These are phyloP conservation scores for Colletotrichum sp. DNA, from an alignment of 2,329 filamentous ascomycete species.

Conservation along the genomic window DNA sequence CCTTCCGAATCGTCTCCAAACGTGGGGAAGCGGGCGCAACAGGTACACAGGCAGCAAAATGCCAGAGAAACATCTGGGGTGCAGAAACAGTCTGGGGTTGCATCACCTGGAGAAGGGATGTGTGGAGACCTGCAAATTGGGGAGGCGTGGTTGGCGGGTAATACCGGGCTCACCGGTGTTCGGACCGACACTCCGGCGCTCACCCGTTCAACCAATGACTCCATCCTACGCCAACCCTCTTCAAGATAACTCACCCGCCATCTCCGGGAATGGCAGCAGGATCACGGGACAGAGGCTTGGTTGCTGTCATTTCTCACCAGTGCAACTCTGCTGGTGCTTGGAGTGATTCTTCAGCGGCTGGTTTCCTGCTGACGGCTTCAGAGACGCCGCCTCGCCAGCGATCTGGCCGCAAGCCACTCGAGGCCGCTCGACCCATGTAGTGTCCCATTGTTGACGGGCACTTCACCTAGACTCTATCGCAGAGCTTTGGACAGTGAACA, in stretches of 20 bases:
- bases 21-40: background rate
- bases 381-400: background rate
- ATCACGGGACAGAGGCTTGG: background rate
- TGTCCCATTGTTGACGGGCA: background rate
- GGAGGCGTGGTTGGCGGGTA: slow-evolving; percentile 22
- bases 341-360: background rate
- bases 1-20: background rate
- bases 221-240: slow-evolving; percentile 7
- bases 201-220: slow-evolving; percentile 4
- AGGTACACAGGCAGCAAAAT: background rate
- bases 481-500: background rate
- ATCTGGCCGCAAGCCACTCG: background rate
- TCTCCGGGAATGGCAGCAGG: background rate
- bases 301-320: background rate
- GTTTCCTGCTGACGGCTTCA: background rate
- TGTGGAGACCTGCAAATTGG: background rate
- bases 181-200: slow-evolving; percentile 19
- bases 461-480: background rate
- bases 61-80: slow-evolving; percentile 18
- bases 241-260: slow-evolving; percentile 4
- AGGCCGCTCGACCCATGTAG: background rate
- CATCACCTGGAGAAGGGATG: slow-evolving; percentile 1
- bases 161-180: slow-evolving; percentile 9
- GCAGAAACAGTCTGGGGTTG: slow-evolving; percentile 17
- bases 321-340: background rate